Evolutionary conservation across 1,284 basidiomycete species (phyloP), one percentile per base, ranked within the genome.

Genomic region (Ustilago curta): DNA sequence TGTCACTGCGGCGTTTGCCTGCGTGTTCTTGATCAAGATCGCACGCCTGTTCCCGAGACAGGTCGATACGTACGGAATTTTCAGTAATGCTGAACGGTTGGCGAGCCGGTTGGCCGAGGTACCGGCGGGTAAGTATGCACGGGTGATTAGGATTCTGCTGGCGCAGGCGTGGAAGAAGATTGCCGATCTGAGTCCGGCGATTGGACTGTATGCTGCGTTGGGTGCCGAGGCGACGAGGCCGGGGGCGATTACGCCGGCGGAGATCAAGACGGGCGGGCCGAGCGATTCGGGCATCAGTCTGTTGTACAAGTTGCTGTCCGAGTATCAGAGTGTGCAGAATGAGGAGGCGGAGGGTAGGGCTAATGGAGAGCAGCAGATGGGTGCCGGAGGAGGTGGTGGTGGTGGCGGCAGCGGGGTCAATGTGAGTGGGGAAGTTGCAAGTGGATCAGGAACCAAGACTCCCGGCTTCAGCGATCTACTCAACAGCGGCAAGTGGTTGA

Each of bases 1-100:
- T 55, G 94, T 95, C 61, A 94, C 92, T 0, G 92, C 93, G 19
- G 92, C 93, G 1, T 97, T 97, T 85, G 93, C 94, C 8, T 94
- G 93, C 4, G 89, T 96, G 14, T 96, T 95, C 87, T 87, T 97
- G 31, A 89, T 97, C 71, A 96, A 97, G 86, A 94, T 94, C 90
- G 92, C 92, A 54, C 91, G 90, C 77, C 88, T 94, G 21, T 94
- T 94, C 87, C 92, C 92, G 0, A 86, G 89, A 11, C 92, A 94
- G 78, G 87, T 94, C 51, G 93, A 94, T 83, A 87, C 93, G 35
- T 87, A 86, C 35, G 89, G 89, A 4, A 93, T 94, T 83, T 90
- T 89, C 44, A 87, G 85, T 9, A 92, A 94, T 83, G 92, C 93
- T 27, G 93, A 94, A 84, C 91, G 93, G 84, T 88, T 94, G 52